phyloP scores from a whole-genome alignment of 1,284 basidiomycete genomes.

The Singerocomus rubriflavus region DNA sequence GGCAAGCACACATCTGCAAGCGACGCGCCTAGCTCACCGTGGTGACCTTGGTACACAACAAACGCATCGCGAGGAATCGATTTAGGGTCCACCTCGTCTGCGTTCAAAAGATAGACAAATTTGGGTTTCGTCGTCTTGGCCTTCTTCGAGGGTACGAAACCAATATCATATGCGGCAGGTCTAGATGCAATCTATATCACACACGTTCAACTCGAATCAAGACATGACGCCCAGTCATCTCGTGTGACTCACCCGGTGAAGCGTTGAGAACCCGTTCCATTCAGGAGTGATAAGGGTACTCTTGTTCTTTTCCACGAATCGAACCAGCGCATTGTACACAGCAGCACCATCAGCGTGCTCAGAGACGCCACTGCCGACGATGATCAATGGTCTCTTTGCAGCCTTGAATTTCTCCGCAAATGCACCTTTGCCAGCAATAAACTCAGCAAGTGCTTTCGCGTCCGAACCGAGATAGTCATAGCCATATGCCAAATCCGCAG shows the following conservation, averaged over 20 bases:
- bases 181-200: constrained; percentile 72
- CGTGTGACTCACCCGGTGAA: constrained; percentile 72
- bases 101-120: constrained; percentile 96
- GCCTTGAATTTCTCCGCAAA: constrained; percentile 88
- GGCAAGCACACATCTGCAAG: constrained; percentile 96
- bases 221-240: neutral
- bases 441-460: constrained; percentile 76
- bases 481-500: constrained; percentile 89
- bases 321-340: constrained; percentile 76
- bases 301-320: constrained; percentile 81
- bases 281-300: constrained; percentile 77
- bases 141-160: constrained; percentile 83
- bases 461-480: constrained; percentile 89
- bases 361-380: constrained; percentile 84
- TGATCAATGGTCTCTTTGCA: constrained; percentile 92
- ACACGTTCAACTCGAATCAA: constrained; percentile 23
- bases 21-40: constrained; percentile 96
- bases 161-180: constrained; percentile 94
- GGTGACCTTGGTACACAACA: constrained; percentile 99
- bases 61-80: constrained; percentile 94
- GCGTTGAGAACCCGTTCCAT: constrained; percentile 94
- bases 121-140: constrained; percentile 81
- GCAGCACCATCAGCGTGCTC: constrained; percentile 88
- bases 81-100: constrained; percentile 89
- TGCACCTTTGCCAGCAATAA: constrained; percentile 72